Evolutionary conservation across 2,329 filamentous ascomycete genomes (phyloP).

Genomic region (Penicillium polonicum): DNA sequence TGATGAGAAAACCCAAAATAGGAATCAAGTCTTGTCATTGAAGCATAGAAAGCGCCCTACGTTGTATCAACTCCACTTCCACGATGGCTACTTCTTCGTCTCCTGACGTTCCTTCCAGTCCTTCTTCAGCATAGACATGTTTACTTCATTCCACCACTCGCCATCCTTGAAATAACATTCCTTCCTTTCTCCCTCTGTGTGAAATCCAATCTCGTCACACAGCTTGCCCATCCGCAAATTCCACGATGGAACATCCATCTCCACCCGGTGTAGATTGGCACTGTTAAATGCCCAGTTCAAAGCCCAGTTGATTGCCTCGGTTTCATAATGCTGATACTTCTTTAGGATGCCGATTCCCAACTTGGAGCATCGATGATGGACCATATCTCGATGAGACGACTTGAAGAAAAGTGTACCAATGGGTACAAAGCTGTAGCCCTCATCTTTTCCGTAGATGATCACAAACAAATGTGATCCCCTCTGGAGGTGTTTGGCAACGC

Average conservation of each 20-base stretch:
- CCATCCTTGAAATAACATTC: background rate
- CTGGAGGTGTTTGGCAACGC: background rate
- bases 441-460: background rate
- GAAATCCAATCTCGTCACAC: background rate
- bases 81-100: background rate
- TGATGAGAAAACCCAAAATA: background rate
- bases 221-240: background rate
- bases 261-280: background rate
- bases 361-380: background rate
- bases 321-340: background rate
- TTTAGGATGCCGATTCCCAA: background rate
- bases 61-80: background rate
- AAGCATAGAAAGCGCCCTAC: background rate
- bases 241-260: background rate
- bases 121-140: background rate
- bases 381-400: background rate
- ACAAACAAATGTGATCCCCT: background rate
- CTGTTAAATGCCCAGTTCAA: background rate
- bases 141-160: background rate
- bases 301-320: background rate
- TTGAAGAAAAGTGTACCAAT: background rate
- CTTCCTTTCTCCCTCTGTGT: background rate
- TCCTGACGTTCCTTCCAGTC: background rate
- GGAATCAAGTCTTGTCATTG: background rate
- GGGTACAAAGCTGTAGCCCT: accelerated